phyloP scores from a whole-genome alignment of 2,329 filamentous ascomycete genomes.

The Lecanosticta acicola region DNA sequence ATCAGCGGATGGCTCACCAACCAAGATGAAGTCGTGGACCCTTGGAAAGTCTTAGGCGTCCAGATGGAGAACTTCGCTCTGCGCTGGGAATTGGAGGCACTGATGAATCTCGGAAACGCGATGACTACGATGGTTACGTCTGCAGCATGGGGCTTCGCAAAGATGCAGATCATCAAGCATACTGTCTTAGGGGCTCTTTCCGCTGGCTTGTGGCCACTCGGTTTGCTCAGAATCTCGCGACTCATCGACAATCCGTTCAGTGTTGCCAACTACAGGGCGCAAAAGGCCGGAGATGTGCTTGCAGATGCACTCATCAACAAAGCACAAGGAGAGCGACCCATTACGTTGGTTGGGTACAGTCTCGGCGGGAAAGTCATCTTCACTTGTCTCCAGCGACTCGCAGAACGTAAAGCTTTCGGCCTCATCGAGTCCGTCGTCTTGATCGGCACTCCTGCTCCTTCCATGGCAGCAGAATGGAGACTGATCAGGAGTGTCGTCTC shows the following conservation, averaged over 20 bases:
- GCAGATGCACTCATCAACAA: slow-evolving; percentile 40
- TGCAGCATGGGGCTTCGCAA: slow-evolving; percentile 72
- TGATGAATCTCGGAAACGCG: slow-evolving; percentile 67
- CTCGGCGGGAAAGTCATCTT: slow-evolving; percentile 60
- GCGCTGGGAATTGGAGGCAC: slow-evolving; percentile 72
- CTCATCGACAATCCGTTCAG: slow-evolving; percentile 40
- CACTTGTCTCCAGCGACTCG: slow-evolving; percentile 69
- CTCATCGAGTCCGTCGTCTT: slow-evolving; percentile 77
- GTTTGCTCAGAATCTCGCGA: slow-evolving; percentile 41
- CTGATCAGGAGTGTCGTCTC: slow-evolving; percentile 70
- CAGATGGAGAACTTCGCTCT: slow-evolving; percentile 75
- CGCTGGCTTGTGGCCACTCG: slow-evolving; percentile 47
- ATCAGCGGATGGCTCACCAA: slow-evolving; percentile 76
- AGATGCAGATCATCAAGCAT: slow-evolving; percentile 65
- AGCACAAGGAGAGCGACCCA: slow-evolving; percentile 37
- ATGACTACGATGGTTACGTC: slow-evolving; percentile 73
- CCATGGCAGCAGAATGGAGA: slow-evolving; percentile 66
- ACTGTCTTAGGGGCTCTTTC: slow-evolving; percentile 44
- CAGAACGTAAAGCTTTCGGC: slow-evolving; percentile 73
- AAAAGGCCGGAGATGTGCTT: slow-evolving; percentile 37
- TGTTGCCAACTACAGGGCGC: slow-evolving; percentile 34
- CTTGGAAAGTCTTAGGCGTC: slow-evolving; percentile 71
- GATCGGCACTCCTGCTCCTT: slow-evolving; percentile 74
- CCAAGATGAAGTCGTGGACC: slow-evolving; percentile 64
- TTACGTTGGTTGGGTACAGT: slow-evolving; percentile 38